These are phyloP conservation scores for Carex pumila DNA, from an alignment of 176 grass and related monocot species.

Conservation along the genomic window DNA sequence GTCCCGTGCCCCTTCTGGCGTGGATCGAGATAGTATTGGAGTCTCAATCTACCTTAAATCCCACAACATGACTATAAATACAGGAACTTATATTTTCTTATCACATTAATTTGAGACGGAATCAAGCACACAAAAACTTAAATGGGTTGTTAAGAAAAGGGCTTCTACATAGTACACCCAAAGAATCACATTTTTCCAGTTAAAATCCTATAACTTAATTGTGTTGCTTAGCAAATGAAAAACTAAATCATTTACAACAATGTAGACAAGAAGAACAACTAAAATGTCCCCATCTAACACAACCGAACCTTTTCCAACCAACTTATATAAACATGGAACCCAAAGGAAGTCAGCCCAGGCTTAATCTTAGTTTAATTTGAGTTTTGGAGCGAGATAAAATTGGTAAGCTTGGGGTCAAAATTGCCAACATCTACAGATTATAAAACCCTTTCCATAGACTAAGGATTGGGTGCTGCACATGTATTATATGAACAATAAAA, in stretches of 20 bases:
- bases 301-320: background rate
- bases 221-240: background rate
- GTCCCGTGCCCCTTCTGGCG: slow-evolving; percentile 91
- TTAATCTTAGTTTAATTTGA: background rate
- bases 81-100: background rate
- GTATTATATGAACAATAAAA: background rate
- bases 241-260: background rate
- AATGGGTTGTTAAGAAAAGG: background rate
- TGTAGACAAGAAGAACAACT: background rate
- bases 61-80: slow-evolving; percentile 29
- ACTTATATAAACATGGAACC: background rate
- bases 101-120: background rate
- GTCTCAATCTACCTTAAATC: slow-evolving; percentile 99
- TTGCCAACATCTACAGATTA: background rate
- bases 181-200: background rate
- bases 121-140: background rate
- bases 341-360: background rate
- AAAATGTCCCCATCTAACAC: background rate
- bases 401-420: background rate
- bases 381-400: background rate
- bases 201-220: background rate
- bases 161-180: background rate
- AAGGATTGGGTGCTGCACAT: no score
- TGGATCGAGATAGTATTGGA: slow-evolving; percentile 97
- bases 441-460: no score